Conservation (phyloP, 768 basidiomycete genomes). For the Lactarius hengduanensis region DNA sequence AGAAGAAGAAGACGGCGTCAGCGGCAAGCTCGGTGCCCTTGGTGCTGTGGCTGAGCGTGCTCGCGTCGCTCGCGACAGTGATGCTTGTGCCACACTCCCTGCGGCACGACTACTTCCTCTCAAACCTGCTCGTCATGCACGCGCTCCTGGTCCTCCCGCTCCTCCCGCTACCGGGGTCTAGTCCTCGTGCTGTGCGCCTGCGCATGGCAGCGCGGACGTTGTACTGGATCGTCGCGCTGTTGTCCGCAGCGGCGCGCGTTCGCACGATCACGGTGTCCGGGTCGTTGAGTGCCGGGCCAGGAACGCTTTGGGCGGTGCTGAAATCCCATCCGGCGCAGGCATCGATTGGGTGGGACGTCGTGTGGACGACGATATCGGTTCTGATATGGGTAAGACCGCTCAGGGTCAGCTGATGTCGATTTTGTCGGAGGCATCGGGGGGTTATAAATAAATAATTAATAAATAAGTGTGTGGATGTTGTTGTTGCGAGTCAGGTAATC, state of each 20-base stretch:
- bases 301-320: conserved; percentile 40
- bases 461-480: background rate
- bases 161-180: conserved; percentile 31
- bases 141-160: conserved; percentile 53
- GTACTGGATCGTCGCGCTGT: conserved; percentile 39
- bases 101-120: conserved; percentile 46
- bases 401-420: background rate
- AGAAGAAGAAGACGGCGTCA: background rate
- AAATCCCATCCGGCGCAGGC: conserved; percentile 59
- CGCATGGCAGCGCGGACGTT: conserved; percentile 36
- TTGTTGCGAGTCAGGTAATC: background rate
- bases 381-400: conserved; percentile 36
- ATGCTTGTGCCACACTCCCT: conserved; percentile 45
- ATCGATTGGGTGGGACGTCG: conserved; percentile 62
- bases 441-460: conserved; percentile 4
- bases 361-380: conserved; percentile 53
- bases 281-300: conserved; percentile 31
- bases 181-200: conserved; percentile 19
- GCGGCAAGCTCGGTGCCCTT: conserved; percentile 23
- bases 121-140: conserved; percentile 63
- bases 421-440: background rate
- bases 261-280: conserved; percentile 33
- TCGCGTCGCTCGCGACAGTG: conserved; percentile 47
- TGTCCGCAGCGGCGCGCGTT: conserved; percentile 39
- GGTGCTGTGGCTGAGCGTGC: conserved; percentile 43